Conservation (phyloP, 2,329 filamentous ascomycete genomes). For the Paecilomyces niveus region DNA sequence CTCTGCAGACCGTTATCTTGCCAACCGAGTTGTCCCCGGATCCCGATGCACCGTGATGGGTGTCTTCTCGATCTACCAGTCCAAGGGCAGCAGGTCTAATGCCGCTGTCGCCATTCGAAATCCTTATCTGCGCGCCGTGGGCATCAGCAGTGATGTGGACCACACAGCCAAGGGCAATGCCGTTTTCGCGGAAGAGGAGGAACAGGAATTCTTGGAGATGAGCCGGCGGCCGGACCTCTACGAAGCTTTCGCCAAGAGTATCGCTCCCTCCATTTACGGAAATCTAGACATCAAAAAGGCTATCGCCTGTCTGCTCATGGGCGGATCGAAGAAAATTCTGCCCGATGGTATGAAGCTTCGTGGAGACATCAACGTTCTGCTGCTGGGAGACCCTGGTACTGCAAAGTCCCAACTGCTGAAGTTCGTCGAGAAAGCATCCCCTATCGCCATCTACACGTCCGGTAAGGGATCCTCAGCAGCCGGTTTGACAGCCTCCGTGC, state of each 20-base stretch:
- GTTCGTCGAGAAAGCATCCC: conserved; percentile 92
- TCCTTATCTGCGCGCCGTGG: conserved; percentile 86
- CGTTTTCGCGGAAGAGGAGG: conserved; percentile 87
- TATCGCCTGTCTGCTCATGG: conserved; percentile 86
- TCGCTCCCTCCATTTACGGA: conserved; percentile 95
- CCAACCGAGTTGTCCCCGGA: conserved; percentile 90
- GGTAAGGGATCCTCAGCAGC: conserved; percentile 96
- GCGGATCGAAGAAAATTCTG: conserved; percentile 94
- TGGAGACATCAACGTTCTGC: conserved; percentile 95
- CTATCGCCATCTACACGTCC: conserved; percentile 97
- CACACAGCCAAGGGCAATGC: conserved; percentile 79
- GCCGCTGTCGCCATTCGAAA: conserved; percentile 91
- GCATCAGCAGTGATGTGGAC: conserved; percentile 84
- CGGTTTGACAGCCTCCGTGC: conserved; percentile 93
- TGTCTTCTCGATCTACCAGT: conserved; percentile 96
- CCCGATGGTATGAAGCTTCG: conserved; percentile 96
- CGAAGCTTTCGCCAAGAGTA: conserved; percentile 79
- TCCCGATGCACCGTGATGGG: conserved; percentile 93
- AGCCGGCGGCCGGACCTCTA: conserved; percentile 91
- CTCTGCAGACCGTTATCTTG: conserved; percentile 91
- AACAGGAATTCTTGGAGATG: conserved; percentile 91
- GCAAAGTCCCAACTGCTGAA: conserved; percentile 96
- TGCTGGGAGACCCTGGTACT: conserved; percentile 95
- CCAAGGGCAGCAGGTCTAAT: conserved; percentile 75
- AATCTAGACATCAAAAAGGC: conserved; percentile 96